Evolutionary conservation across 805 yeast genomes (phyloP).

Genomic region (Starmera caribaea): DNA sequence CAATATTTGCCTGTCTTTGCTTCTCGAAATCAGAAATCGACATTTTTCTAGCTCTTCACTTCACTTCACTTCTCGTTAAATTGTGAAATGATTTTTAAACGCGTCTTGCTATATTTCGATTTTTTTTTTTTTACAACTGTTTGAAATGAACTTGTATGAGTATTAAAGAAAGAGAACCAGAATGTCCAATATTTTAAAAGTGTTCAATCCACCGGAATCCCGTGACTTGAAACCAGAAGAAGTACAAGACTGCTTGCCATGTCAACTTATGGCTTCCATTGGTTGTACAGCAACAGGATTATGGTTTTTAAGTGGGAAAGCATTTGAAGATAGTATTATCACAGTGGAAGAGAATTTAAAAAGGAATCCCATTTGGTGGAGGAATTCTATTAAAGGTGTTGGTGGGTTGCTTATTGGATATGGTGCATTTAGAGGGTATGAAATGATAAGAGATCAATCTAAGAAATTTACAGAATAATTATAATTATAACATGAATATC

Average conservation of each 20-base stretch:
- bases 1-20: slow-evolving; percentile 69
- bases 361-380: slow-evolving; percentile 55
- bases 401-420: slow-evolving; percentile 47
- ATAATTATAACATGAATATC: too few species aligned
- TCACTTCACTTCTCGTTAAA: too few species aligned
- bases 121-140: too few species aligned
- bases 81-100: too few species aligned
- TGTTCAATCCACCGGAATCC: slow-evolving; percentile 17
- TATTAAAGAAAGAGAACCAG: too few species aligned
- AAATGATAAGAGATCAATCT: slow-evolving; percentile 42
- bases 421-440: slow-evolving; percentile 57
- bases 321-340: slow-evolving; percentile 36
- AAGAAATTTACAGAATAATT: too few species aligned
- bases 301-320: slow-evolving; percentile 48
- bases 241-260: slow-evolving; percentile 49
- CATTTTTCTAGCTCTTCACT: background rate
- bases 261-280: slow-evolving; percentile 56
- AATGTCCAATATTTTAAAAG: slow-evolving; percentile 16
- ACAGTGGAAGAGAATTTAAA: slow-evolving; percentile 22
- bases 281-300: slow-evolving; percentile 52
- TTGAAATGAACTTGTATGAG: too few species aligned
- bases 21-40: slow-evolving; percentile 56
- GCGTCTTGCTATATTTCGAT: too few species aligned
- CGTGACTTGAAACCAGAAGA: slow-evolving; percentile 28
- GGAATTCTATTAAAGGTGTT: slow-evolving; percentile 35